These are phyloP conservation scores for Calycina herbarum DNA, from an alignment of 2,329 filamentous ascomycete genomes.

Conservation along the genomic window DNA sequence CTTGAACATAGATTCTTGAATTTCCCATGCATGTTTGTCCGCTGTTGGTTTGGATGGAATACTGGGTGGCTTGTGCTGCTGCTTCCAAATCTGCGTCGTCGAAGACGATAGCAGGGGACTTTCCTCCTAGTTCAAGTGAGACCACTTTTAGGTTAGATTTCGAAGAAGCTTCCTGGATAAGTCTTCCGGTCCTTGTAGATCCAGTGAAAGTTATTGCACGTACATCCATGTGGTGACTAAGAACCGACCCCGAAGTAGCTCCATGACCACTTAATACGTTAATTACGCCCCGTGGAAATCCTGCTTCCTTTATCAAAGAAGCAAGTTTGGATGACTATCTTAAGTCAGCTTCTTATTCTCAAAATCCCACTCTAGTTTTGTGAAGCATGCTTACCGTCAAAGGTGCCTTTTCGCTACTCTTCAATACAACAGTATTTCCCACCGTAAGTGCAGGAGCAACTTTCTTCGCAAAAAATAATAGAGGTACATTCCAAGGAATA, in stretches of 20 bases:
- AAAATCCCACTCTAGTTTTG: not conserved
- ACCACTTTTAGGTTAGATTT: slow-evolving; percentile 58
- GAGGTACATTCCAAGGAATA: slow-evolving; percentile 77
- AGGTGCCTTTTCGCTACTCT: slow-evolving; percentile 65
- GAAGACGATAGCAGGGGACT: slow-evolving; percentile 62
- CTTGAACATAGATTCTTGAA: slow-evolving; percentile 61
- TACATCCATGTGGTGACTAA: slow-evolving; percentile 37
- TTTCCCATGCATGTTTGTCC: slow-evolving; percentile 65
- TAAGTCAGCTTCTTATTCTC: slow-evolving; percentile 59
- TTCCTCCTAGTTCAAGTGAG: slow-evolving; percentile 63
- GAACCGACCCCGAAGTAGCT: slow-evolving; percentile 28
- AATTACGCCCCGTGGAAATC: slow-evolving; percentile 46
- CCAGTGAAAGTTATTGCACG: slow-evolving; percentile 63
- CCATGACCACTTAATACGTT: slow-evolving; percentile 42
- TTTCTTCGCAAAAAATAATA: slow-evolving; percentile 75
- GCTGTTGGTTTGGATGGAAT: slow-evolving; percentile 46
- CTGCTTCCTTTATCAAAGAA: slow-evolving; percentile 41
- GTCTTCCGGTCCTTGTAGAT: slow-evolving; percentile 65
- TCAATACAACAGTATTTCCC: slow-evolving; percentile 61
- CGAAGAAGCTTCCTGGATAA: slow-evolving; percentile 70
- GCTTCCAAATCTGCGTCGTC: slow-evolving; percentile 57
- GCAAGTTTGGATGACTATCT: slow-evolving; percentile 44
- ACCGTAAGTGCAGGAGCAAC: slow-evolving; percentile 65
- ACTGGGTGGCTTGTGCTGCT: slow-evolving; percentile 64
- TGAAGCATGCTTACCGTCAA: slow-evolving; percentile 42